Evolutionary conservation across 1,139 yeast species (phyloP), one percentile per base, ranked within the genome.

Genomic region (Nakaseomyces bracarensis): DNA sequence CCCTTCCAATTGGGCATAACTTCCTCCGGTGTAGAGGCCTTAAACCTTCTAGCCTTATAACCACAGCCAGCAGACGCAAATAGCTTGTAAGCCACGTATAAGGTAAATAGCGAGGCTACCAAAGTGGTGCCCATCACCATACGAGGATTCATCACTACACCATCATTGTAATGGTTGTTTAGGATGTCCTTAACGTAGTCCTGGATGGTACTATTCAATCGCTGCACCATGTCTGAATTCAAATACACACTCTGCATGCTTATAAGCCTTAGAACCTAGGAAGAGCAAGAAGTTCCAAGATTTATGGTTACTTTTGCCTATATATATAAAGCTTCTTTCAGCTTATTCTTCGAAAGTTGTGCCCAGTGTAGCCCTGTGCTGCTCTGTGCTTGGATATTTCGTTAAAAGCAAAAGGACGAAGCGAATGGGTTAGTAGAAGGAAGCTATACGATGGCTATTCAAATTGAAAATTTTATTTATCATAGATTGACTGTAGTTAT

Each of bases 1-100:
- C 96, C 95, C 60, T 87, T 86, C 96, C 96, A 87, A 59, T 86
- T 93, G 4, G 89, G 87, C 53, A 79, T 75, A 9, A 95, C 93
- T 54, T 84, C 91, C 48, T 77, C 86, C 2, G 96, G 96, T 28
- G 81, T 67, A 5, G 79, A 72, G 11, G 81, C 57, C 37, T 72
- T 70, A 50, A 82, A 69, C 50, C 72, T 77, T 27, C 64, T 52
- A 14, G 74, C 69, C 36, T 61, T 66, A 37, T 65, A 70, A 6
- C 33, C 34, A 14, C 15, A 26, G 15, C 39, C 40, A 14, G 47
- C 27, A 11, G 45, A 15, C 18, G 42, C 48, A n/a, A 51, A 35
- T 44, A 49, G 39, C 40, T 46, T 48, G 41, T 37, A 37, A 6
- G 25, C 33, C 5, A 54, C 45, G 39, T 48, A 55, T 5, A 51